Percentiles rank a stretch among this genome's conserved stretches.
These are phyloP conservation scores for Blepharisma stoltei DNA, from an alignment of 73 alveolate species.

Conservation along the genomic window DNA sequence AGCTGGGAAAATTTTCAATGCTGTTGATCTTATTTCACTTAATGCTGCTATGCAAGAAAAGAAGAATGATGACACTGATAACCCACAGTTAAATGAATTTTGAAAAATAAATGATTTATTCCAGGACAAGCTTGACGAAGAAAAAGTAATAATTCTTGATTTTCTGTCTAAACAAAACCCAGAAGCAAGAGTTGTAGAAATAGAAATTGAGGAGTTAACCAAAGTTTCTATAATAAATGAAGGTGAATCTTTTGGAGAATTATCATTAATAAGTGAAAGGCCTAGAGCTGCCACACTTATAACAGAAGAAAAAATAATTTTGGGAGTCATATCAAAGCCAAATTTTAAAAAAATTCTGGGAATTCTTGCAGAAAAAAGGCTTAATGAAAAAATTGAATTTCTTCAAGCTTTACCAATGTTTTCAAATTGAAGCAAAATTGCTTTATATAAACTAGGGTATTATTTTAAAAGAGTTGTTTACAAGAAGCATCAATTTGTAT, in stretches of 20 bases:
- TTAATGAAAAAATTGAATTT: conserved; percentile 24
- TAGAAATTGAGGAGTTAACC: not conserved
- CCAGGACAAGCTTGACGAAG: too few relatives aligned
- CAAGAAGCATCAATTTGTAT: conserved; percentile 1
- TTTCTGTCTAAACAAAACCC: not conserved
- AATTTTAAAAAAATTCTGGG: conserved; percentile 45
- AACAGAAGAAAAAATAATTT: conserved; percentile 39
- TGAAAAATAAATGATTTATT: too few relatives aligned
- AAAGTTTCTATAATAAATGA: conserved; percentile 25
- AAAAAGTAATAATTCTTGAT: too few relatives aligned
- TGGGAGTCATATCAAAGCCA: conserved; percentile 36
- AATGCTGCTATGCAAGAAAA: too few relatives aligned
- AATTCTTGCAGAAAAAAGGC: not conserved
- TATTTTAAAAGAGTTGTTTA: not conserved
- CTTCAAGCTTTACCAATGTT: conserved; percentile 21
- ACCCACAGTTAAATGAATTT: too few relatives aligned
- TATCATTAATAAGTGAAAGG: conserved; percentile 52
- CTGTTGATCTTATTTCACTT: too few relatives aligned
- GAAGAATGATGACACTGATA: too few relatives aligned
- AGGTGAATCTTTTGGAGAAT: conserved; percentile 62
- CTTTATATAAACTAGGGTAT: not conserved
- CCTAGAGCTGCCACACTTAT: conserved; percentile 60
- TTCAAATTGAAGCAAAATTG: conserved; percentile 1
- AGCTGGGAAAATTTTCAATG: too few relatives aligned
- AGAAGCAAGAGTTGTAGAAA: not conserved